phyloP scores from a whole-genome alignment of 2,329 filamentous ascomycete genomes.

The Cytospora piceae region DNA sequence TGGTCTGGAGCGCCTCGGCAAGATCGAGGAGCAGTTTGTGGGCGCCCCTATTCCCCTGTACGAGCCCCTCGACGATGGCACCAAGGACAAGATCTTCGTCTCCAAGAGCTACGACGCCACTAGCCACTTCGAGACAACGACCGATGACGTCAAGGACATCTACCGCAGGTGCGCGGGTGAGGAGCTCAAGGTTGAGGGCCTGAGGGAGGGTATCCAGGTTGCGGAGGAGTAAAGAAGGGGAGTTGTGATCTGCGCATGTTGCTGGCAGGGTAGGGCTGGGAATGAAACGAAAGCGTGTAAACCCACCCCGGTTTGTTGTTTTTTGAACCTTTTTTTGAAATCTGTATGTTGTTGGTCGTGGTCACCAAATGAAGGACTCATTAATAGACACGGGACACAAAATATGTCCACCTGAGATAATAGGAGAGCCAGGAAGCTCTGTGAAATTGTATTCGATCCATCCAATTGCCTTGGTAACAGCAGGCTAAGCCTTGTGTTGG shows the following conservation, averaged over 20 bases:
- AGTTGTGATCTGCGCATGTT: not conserved
- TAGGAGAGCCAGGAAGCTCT: conserved; percentile 1
- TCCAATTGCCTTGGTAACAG: not conserved
- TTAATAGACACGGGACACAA: not conserved
- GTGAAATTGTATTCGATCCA: not conserved
- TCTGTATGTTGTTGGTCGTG: not conserved
- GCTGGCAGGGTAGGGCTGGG: not conserved
- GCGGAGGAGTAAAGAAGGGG: conserved; percentile 61
- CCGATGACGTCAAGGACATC: conserved; percentile 93
- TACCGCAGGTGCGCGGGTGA: conserved; percentile 83
- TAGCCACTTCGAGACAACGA: conserved; percentile 92
- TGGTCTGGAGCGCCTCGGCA: conserved; percentile 87
- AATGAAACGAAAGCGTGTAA: conserved; percentile 1
- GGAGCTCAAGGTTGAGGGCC: conserved; percentile 84
- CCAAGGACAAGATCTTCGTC: conserved; percentile 90
- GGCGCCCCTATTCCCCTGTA: conserved; percentile 89
- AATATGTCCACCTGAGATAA: not conserved
- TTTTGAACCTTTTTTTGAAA: not conserved
- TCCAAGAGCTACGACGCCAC: conserved; percentile 98
- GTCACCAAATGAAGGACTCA: conserved; percentile 1
- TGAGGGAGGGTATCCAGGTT: conserved; percentile 79
- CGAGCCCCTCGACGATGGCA: conserved; percentile 82
- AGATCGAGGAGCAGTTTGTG: conserved; percentile 97
- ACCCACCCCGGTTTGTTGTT: not conserved
- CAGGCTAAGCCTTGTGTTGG: not conserved